Percentiles rank a stretch among this genome's conserved stretches.
phyloP scores from a whole-genome alignment of 202 grass and related monocot species.

The Thinopyrum obtusiflorum region DNA sequence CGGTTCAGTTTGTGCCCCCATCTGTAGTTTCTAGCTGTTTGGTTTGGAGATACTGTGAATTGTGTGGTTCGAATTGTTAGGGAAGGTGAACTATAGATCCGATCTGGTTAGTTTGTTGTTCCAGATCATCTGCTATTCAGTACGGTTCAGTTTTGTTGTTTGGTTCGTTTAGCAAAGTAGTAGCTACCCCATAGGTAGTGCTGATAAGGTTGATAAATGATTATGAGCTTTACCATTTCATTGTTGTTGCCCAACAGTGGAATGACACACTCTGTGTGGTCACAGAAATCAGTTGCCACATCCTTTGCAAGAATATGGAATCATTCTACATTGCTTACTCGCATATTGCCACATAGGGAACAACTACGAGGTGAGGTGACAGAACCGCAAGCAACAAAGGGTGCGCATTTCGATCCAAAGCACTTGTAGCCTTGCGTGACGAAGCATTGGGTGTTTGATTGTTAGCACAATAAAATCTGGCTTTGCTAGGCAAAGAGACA shows the following conservation, averaged over 20 bases:
- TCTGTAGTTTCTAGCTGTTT: neutral
- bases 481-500: neutral
- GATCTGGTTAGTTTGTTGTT: conserved; percentile 21
- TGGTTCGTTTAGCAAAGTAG: neutral
- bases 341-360: neutral
- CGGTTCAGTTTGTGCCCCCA: neutral
- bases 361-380: neutral
- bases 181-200: neutral
- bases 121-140: neutral
- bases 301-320: no score
- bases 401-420: neutral
- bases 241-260: neutral
- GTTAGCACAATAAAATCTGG: neutral
- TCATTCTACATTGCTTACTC: neutral
- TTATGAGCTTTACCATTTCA: neutral
- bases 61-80: neutral
- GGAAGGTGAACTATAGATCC: neutral
- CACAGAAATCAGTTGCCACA: neutral
- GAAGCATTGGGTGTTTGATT: neutral
- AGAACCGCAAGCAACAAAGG: neutral
- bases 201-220: neutral
- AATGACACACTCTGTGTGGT: neutral
- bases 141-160: neutral
- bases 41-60: neutral
- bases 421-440: neutral